phyloP scores from a whole-genome alignment of 352 stramenopile genomes.

The Phytophthora constricta region DNA sequence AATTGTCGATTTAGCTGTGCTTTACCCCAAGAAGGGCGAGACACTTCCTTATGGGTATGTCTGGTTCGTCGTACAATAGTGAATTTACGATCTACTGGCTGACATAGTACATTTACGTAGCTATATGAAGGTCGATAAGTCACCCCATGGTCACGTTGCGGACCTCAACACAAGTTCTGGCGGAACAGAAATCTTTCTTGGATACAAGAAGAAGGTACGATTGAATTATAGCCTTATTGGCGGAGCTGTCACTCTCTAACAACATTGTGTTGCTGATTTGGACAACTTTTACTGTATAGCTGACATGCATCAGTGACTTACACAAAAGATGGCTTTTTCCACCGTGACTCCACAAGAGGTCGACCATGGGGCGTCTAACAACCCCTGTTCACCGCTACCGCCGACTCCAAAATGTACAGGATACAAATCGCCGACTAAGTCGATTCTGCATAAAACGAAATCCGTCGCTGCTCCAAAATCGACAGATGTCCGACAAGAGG shows the following conservation, averaged over 20 bases:
- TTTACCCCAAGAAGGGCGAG: conserved; percentile 87
- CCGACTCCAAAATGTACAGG: conserved; percentile 27
- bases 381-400: conserved; percentile 9
- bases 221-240: background rate
- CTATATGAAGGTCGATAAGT: conserved; percentile 81
- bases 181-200: conserved; percentile 77
- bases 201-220: conserved; percentile 83
- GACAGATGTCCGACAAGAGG: conserved; percentile 35
- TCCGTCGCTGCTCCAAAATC: conserved; percentile 29
- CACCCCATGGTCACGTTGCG: conserved; percentile 65
- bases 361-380: conserved; percentile 4
- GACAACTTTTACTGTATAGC: conserved; percentile 31
- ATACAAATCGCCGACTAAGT: background rate
- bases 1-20: conserved; percentile 70
- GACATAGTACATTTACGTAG: conserved; percentile 38
- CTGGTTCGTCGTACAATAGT: too few relatives aligned
- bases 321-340: conserved; percentile 50
- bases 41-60: conserved; percentile 85
- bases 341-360: conserved; percentile 35
- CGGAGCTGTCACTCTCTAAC: background rate
- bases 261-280: background rate
- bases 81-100: too few relatives aligned
- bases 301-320: conserved; percentile 43
- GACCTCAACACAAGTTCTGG: conserved; percentile 80
- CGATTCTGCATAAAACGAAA: conserved; percentile 1